Conservation (phyloP, 139 green algal species). For the Picochlorum sp. region DNA sequence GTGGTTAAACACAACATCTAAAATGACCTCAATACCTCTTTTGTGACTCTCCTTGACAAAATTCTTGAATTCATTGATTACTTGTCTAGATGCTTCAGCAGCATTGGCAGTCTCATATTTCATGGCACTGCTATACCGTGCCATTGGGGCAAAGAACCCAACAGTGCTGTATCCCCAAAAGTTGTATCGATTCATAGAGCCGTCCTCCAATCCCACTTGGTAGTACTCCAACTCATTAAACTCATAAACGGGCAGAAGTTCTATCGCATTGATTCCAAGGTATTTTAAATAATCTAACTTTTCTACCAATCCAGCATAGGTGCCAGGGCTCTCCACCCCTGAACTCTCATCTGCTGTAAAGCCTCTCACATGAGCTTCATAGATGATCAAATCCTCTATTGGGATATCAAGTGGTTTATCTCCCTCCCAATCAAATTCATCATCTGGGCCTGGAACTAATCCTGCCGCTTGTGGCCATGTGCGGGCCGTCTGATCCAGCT, state of each 20-base stretch:
- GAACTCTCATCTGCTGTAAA: constrained; percentile 75
- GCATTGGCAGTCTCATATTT: background rate
- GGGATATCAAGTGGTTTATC: constrained; percentile 63
- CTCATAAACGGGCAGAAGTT: constrained; percentile 92
- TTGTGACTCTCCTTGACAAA: constrained; percentile 86
- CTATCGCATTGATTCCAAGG: constrained; percentile 90
- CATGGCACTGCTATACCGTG: constrained; percentile 43
- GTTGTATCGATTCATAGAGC: constrained; percentile 61
- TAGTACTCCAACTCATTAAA: constrained; percentile 99
- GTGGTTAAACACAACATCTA: constrained; percentile 99
- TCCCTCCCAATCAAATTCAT: constrained; percentile 79
- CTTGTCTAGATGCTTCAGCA: constrained; percentile 27
- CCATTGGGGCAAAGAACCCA: constrained; percentile 93
- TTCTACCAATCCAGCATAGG: constrained; percentile 78
- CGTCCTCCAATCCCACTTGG: constrained; percentile 14
- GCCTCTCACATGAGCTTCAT: constrained; percentile 94
- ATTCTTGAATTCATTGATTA: constrained; percentile 88
- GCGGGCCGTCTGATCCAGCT: constrained; percentile 33
- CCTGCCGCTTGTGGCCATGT: constrained; percentile 79
- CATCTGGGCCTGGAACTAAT: constrained; percentile 31
- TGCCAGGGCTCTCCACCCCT: constrained; percentile 57
- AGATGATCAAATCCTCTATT: constrained; percentile 88
- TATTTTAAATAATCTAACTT: constrained; percentile 83
- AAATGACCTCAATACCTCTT: constrained; percentile 92
- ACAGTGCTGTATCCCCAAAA: constrained; percentile 98